phyloP scores from a whole-genome alignment of 2,329 filamentous ascomycete species.

The Cercospora janseana region DNA sequence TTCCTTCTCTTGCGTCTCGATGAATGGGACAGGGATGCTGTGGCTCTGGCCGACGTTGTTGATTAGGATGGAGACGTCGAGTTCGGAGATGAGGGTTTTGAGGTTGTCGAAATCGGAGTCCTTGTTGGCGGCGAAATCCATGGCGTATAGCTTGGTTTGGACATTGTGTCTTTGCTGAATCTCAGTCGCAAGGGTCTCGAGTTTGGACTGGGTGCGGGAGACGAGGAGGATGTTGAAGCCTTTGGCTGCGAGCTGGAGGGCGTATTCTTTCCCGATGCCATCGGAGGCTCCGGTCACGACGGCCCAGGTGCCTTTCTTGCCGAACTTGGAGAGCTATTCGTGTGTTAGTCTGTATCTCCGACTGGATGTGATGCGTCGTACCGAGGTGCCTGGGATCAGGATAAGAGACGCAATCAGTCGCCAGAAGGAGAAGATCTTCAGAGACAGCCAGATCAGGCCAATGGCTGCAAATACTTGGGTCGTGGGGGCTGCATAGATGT shows the following conservation, averaged over 20 bases:
- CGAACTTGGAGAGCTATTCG: slow-evolving; percentile 78
- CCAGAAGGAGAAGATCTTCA: slow-evolving; percentile 48
- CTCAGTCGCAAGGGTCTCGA: slow-evolving; percentile 72
- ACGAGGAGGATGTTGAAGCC: slow-evolving; percentile 95
- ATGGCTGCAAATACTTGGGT: slow-evolving; percentile 39
- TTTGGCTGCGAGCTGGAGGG: slow-evolving; percentile 80
- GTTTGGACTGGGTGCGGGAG: slow-evolving; percentile 91
- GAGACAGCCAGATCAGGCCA: slow-evolving; percentile 39
- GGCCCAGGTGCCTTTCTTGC: slow-evolving; percentile 88
- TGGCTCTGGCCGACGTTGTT: slow-evolving; percentile 98
- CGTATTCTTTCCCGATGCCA: slow-evolving; percentile 95
- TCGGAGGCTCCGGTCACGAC: slow-evolving; percentile 94
- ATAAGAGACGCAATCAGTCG: slow-evolving; percentile 50
- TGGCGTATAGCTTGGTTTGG: slow-evolving; percentile 74
- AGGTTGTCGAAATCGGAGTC: slow-evolving; percentile 77
- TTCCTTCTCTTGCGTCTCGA: slow-evolving; percentile 74
- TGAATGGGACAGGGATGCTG: slow-evolving; percentile 85
- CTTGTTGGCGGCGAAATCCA: slow-evolving; percentile 84
- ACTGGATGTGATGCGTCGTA: slow-evolving; percentile 33
- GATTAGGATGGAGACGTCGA: slow-evolving; percentile 79
- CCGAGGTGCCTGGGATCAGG: slow-evolving; percentile 49
- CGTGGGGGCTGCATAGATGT: slow-evolving; percentile 34
- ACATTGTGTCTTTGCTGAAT: slow-evolving; percentile 70
- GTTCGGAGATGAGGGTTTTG: slow-evolving; percentile 60
- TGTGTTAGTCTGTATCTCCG: slow-evolving; percentile 5